Evolutionary conservation across 2,329 filamentous ascomycete genomes (phyloP).

Genomic region (Dothidotthia symphoricarpi): DNA sequence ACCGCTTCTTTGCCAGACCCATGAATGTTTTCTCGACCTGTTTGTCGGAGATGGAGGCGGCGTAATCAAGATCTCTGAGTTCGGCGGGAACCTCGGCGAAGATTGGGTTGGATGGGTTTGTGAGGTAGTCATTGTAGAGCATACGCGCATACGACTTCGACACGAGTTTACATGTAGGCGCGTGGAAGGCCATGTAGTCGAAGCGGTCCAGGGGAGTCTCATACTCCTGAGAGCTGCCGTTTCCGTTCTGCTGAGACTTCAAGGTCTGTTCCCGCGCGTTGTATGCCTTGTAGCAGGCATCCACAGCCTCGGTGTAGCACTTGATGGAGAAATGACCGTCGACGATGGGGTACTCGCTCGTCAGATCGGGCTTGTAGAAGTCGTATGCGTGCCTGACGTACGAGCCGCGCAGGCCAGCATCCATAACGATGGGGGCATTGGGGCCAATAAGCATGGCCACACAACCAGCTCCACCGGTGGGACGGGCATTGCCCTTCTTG

Average conservation of each 20-base stretch:
- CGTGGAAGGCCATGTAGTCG: constrained; percentile 57
- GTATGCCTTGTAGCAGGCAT: constrained; percentile 56
- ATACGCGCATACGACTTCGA: constrained; percentile 54
- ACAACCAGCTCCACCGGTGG: constrained; percentile 54
- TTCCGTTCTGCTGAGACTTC: constrained; percentile 46
- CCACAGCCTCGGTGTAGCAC: constrained; percentile 55
- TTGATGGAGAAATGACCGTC: constrained; percentile 54
- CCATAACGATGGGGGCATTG: constrained; percentile 51
- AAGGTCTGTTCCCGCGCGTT: constrained; percentile 50
- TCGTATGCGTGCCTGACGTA: constrained; percentile 55
- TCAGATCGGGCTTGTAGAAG: constrained; percentile 57
- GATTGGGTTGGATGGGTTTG: constrained; percentile 47
- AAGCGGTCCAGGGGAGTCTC: constrained; percentile 54
- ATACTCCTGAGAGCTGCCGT: constrained; percentile 36
- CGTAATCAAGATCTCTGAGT: constrained; percentile 48
- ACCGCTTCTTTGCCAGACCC: constrained; percentile 53
- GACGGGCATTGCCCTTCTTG: constrained; percentile 55
- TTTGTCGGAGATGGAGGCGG: constrained; percentile 52
- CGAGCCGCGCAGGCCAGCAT: constrained; percentile 51
- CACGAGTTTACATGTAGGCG: constrained; percentile 56
- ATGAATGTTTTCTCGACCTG: constrained; percentile 55
- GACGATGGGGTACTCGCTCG: constrained; percentile 55
- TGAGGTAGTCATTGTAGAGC: constrained; percentile 54
- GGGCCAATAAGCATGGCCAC: constrained; percentile 56
- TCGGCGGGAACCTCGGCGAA: constrained; percentile 53